phyloP scores from a whole-genome alignment of 2,329 filamentous ascomycete genomes.

The Colletotrichum cereale region DNA sequence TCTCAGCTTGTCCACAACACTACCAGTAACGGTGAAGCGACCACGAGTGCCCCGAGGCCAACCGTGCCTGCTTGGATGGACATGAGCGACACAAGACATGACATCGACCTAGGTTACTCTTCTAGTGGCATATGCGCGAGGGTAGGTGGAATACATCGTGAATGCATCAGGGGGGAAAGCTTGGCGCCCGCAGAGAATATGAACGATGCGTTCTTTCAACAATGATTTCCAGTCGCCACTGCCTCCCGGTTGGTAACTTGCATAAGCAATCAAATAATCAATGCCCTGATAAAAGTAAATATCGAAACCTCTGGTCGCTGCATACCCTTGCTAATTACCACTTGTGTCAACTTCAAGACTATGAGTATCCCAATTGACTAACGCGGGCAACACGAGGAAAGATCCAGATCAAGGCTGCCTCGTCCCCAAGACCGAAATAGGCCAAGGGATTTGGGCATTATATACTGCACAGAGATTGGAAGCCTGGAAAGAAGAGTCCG shows the following conservation, averaged over 20 bases:
- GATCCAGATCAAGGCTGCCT: neutral
- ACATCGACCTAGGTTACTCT: neutral
- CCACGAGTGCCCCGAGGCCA: neutral
- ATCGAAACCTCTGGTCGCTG: neutral
- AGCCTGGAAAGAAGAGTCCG: neutral
- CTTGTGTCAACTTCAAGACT: neutral
- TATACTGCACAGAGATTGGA: neutral
- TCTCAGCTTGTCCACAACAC: neutral
- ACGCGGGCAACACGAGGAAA: neutral
- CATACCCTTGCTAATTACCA: neutral
- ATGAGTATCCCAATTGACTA: neutral
- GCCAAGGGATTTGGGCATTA: neutral
- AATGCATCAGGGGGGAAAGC: neutral
- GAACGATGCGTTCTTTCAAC: neutral
- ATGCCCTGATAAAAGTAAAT: neutral
- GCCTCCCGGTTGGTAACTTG: neutral
- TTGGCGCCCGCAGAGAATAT: neutral
- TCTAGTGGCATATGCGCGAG: neutral
- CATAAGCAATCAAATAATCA: neutral
- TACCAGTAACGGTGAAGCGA: neutral
- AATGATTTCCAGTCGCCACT: neutral
- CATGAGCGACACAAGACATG: neutral
- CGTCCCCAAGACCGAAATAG: neutral
- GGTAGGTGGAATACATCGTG: neutral
- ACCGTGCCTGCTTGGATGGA: neutral